Conservation (phyloP, 768 basidiomycete genomes). For the Trametes maxima region DNA sequence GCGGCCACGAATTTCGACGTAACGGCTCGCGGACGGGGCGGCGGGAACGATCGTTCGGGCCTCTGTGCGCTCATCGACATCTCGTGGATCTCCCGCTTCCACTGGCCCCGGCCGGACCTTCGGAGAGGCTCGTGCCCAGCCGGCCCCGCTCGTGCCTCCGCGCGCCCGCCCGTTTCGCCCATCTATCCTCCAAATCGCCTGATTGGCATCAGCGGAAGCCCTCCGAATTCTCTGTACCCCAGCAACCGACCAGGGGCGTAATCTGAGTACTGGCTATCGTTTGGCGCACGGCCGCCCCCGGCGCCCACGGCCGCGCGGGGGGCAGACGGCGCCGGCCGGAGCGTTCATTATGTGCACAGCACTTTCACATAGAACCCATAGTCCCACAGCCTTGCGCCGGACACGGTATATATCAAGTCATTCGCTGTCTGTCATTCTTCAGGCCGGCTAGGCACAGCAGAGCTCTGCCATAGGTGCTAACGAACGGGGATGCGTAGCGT, state of each 20-base stretch:
- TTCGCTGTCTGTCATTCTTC: conserved; percentile 1
- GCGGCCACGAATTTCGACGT: neutral
- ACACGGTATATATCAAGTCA: conserved; percentile 14
- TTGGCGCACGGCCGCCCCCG: neutral
- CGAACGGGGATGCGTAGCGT: neutral
- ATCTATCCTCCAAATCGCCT: neutral
- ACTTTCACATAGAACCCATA: conserved; percentile 1
- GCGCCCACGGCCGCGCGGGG: neutral
- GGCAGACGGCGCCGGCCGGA: conserved; percentile 1
- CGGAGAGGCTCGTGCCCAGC: conserved; percentile 12
- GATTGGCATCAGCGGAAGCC: conserved; percentile 3
- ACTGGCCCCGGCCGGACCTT: conserved; percentile 22
- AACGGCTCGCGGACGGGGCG: neutral
- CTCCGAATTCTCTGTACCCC: neutral
- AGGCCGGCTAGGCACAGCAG: conserved; percentile 2
- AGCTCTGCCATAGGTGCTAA: neutral
- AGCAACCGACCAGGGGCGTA: neutral
- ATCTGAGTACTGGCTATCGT: neutral
- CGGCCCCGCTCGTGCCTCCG: neutral
- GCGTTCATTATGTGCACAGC: conserved; percentile 12
- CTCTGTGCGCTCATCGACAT: conserved; percentile 19
- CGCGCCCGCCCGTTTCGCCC: neutral
- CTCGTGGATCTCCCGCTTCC: conserved; percentile 6
- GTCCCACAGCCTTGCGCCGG: conserved; percentile 15
- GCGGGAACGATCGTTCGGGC: conserved; percentile 19